Base-by-base conservation (phyloP, 164 flowering plant species). In the Stephania japonica region DNA sequence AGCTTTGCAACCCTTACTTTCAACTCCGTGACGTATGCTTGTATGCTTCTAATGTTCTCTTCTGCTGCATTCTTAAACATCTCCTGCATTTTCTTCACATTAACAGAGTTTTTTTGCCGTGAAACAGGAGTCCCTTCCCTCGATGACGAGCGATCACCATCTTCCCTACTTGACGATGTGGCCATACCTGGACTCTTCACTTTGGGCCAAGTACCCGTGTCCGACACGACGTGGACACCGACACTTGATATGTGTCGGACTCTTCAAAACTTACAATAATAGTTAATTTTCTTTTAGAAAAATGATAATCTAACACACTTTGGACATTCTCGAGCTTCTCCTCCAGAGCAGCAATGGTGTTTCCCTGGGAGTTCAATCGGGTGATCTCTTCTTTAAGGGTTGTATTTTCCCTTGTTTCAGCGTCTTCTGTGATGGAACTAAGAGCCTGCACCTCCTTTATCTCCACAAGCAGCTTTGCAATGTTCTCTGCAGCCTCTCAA, bases 41-140 rank as follows among this genome's bases (percentile, higher is more conserved):
- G 81, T 50, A 92, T 90, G 78, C 89, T 92, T 56, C 88, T 80
- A 43, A 91, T 87, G 78, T 88, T 90, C 72, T 92, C 95, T 81
- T 92, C 95, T 43, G 95, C 90, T 53, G 97, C 95, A 81, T 81
- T 88, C 85, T 92, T 87, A 78, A 92, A 90, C 91, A 88, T 85
- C 56, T 84, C 82, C 79, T 92, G 90, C 88, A 92, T 85, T 79
- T 86, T 92, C 82, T 87, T 90, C 79, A 89, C 85, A 80, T 83
- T 86, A 16, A 90, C 83, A 10, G 95, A 87, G 71, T 75, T 85
- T 49, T 85, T 42, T 56, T 80, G 77, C 76, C 73, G 77, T 53
- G 78, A 16, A 0, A 68, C 72, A 27, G 93, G 92, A 72, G 86
- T 84, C 24, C 81, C 82, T 64, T 86, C 90, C 78, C 82, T 87